Percentiles rank a stretch among this genome's conserved stretches.
Conservation (phyloP, 1,284 basidiomycete genomes). For the Papiliotrema fonsecae region DNA sequence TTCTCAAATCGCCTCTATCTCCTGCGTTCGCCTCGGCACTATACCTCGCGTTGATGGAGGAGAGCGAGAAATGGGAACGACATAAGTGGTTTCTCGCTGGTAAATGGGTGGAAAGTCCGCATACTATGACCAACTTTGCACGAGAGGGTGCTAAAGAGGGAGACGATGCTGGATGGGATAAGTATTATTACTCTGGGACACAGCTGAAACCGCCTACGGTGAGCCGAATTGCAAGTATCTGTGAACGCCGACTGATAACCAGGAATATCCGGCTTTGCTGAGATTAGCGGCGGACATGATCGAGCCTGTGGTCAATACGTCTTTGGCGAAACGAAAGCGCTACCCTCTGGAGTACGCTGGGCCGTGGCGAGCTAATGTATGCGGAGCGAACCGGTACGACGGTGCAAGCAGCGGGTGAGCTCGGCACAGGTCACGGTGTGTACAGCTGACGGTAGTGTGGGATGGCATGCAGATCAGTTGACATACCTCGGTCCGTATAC, state of each 20-base stretch:
- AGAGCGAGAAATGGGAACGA: constrained; percentile 33
- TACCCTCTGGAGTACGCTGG: constrained; percentile 71
- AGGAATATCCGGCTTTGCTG: constrained; percentile 63
- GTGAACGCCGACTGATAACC: background rate
- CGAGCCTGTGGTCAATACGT: constrained; percentile 69
- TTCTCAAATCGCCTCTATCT: constrained; percentile 57
- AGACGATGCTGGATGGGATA: constrained; percentile 10
- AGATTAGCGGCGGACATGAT: constrained; percentile 71
- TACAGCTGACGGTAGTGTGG: constrained; percentile 56
- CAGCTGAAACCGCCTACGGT: constrained; percentile 15
- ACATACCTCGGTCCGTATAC: constrained; percentile 78
- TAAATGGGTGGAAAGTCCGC: constrained; percentile 55
- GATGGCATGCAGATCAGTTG: constrained; percentile 68
- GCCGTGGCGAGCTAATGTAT: constrained; percentile 80
- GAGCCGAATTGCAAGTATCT: background rate
- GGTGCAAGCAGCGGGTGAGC: constrained; percentile 62
- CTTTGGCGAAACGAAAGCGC: constrained; percentile 60
- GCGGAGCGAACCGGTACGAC: constrained; percentile 82
- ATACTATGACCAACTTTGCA: constrained; percentile 65
- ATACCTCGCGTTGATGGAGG: constrained; percentile 53
- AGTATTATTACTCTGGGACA: constrained; percentile 31
- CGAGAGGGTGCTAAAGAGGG: constrained; percentile 23
- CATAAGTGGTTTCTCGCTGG: constrained; percentile 43
- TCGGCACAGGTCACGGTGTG: background rate
- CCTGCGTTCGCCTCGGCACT: constrained; percentile 58